Conservation (phyloP, 768 basidiomycete species). For the Lentinula sp. region DNA sequence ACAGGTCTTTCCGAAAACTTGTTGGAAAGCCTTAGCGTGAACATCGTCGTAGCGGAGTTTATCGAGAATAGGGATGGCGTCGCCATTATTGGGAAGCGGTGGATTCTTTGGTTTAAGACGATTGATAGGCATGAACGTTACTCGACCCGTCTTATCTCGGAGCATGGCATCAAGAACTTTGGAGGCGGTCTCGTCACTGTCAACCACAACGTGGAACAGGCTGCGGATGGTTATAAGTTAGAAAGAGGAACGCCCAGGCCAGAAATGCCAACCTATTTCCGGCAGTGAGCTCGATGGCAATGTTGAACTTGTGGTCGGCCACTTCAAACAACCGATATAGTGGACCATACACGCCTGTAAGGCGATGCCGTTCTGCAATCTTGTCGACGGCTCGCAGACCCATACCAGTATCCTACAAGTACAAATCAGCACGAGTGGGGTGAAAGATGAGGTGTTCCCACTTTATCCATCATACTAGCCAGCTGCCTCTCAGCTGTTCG, state of each 20-base stretch:
- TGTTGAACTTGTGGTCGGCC: constrained; percentile 82
- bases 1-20: constrained; percentile 96
- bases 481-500: constrained; percentile 73
- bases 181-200: constrained; percentile 90
- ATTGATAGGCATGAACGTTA: constrained; percentile 98
- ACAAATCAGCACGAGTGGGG: not conserved
- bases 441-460: constrained; percentile 22
- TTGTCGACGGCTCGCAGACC: constrained; percentile 84
- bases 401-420: constrained; percentile 77
- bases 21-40: constrained; percentile 84
- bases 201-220: constrained; percentile 96
- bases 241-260: constrained; percentile 5
- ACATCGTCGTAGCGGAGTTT: constrained; percentile 72
- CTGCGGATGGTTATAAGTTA: constrained; percentile 29
- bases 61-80: constrained; percentile 75
- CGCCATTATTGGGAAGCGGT: constrained; percentile 62
- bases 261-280: constrained; percentile 70
- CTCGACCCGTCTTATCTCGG: constrained; percentile 87
- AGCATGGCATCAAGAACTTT: constrained; percentile 92
- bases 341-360: constrained; percentile 89
- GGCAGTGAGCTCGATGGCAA: constrained; percentile 89
- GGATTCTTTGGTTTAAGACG: constrained; percentile 76
- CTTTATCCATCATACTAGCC: constrained; percentile 95
- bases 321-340: constrained; percentile 92
- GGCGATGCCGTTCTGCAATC: constrained; percentile 68